Percentiles rank a stretch among this genome's conserved stretches.
phyloP scores from a whole-genome alignment of 2,329 filamentous ascomycete genomes.

The Microthyrium microscopicum region DNA sequence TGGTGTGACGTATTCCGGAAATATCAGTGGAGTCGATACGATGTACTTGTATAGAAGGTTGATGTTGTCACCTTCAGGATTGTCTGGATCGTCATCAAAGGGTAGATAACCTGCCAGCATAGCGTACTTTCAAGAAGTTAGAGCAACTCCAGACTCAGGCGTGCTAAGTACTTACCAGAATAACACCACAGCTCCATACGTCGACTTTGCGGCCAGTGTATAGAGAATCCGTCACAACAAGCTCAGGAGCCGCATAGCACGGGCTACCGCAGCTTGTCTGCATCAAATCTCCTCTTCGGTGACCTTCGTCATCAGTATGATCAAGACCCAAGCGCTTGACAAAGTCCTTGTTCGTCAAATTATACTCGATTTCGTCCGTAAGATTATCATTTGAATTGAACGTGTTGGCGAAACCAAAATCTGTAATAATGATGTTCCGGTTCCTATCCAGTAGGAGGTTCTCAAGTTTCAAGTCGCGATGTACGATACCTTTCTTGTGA shows the following conservation, averaged over 20 bases:
- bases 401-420: constrained; percentile 97
- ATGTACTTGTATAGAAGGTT: constrained; percentile 99
- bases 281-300: constrained; percentile 86
- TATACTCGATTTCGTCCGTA: constrained; percentile 75
- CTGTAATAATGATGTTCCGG: constrained; percentile 97
- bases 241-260: constrained; percentile 90
- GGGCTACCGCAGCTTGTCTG: constrained; percentile 97
- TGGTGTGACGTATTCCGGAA: constrained; percentile 96
- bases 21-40: constrained; percentile 87
- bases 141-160: not conserved
- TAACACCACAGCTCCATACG: constrained; percentile 98
- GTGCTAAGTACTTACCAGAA: constrained; percentile 51
- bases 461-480: constrained; percentile 90
- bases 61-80: constrained; percentile 97
- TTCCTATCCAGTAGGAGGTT: constrained; percentile 91
- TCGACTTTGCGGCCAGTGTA: constrained; percentile 97
- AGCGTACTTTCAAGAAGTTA: constrained; percentile 53
- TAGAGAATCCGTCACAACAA: constrained; percentile 91
- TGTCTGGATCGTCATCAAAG: constrained; percentile 95
- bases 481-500: constrained; percentile 96
- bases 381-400: constrained; percentile 84
- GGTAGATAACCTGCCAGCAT: constrained; percentile 97
- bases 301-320: constrained; percentile 54
- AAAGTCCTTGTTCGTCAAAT: constrained; percentile 71
- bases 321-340: constrained; percentile 79